Evolutionary conservation across 139 green algal species (phyloP).

Genomic region (Desmodesmus armatus): DNA sequence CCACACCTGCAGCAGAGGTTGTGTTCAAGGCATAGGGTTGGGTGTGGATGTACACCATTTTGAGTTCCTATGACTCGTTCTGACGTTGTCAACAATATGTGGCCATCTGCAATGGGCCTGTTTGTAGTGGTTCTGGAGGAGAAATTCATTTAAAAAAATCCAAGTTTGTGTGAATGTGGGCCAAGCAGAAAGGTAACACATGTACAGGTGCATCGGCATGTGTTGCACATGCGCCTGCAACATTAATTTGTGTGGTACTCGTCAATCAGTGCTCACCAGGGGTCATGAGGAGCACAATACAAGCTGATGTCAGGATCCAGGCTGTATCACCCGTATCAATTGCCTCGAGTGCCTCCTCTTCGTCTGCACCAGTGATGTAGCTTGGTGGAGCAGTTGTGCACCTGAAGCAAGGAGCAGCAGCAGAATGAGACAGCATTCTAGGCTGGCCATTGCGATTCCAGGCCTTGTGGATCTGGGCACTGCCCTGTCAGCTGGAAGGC

Average conservation of each 20-base stretch:
- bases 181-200: not conserved
- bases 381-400: slow-evolving; percentile 12
- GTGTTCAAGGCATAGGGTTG: too few species aligned
- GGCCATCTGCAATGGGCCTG: too few species aligned
- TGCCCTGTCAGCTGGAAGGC: not conserved
- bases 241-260: too few species aligned
- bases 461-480: not conserved
- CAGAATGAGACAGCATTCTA: not conserved
- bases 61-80: too few species aligned
- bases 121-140: too few species aligned
- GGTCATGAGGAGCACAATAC: slow-evolving; percentile 37
- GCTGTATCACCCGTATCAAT: slow-evolving; percentile 24
- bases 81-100: too few species aligned
- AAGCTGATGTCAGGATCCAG: slow-evolving; percentile 20
- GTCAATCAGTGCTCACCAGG: slow-evolving; percentile 23
- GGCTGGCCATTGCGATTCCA: not conserved
- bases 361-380: not conserved
- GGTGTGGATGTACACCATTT: too few species aligned
- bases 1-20: not conserved
- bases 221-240: too few species aligned
- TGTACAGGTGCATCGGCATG: not conserved
- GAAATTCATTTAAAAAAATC: too few species aligned
- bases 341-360: not conserved
- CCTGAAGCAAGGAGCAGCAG: not conserved
- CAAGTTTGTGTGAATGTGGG: too few species aligned